Percentiles rank a stretch among this genome's conserved stretches.
phyloP scores from a whole-genome alignment of 306 rosid genomes.

The Rosa persica region DNA sequence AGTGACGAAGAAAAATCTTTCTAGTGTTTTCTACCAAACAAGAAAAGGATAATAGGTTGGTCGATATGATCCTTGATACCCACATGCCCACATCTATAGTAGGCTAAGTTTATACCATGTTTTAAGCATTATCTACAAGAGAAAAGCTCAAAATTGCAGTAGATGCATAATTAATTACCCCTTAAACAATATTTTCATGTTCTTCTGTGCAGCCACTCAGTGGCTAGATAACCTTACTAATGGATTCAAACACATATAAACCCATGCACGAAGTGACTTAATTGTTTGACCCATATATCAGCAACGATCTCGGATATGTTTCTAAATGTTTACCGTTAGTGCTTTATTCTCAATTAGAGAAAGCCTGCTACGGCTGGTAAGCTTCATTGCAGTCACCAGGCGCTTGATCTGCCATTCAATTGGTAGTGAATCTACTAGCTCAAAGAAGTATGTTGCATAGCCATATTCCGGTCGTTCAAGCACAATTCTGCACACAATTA shows the following conservation, averaged over 20 bases:
- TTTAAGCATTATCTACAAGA: neutral
- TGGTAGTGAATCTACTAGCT: slow-evolving; percentile 66
- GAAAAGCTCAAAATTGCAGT: neutral
- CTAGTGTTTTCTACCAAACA: neutral
- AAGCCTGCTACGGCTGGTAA: slow-evolving; percentile 73
- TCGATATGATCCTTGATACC: neutral
- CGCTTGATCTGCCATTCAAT: slow-evolving; percentile 88
- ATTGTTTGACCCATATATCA: neutral
- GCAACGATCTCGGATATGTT: neutral
- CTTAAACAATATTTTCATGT: neutral
- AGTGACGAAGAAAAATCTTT: neutral
- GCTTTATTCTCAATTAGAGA: slow-evolving; percentile 76
- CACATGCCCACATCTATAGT: neutral
- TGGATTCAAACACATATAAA: neutral
- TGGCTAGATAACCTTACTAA: neutral
- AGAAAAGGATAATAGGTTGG: neutral
- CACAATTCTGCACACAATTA: slow-evolving; percentile 68
- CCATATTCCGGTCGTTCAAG: slow-evolving; percentile 97
- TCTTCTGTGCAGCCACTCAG: neutral
- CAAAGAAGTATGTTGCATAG: slow-evolving; percentile 92
- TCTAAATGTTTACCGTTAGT: slow-evolving; percentile 50
- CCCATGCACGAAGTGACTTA: neutral
- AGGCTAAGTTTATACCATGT: neutral
- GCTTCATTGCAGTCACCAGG: slow-evolving; percentile 79
- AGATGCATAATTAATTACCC: neutral